A percentile compares a stretch with the other conserved stretches of the same genome.
phyloP scores from a whole-genome alignment of 768 basidiomycete species.

The Pleurotus tuoliensis region DNA sequence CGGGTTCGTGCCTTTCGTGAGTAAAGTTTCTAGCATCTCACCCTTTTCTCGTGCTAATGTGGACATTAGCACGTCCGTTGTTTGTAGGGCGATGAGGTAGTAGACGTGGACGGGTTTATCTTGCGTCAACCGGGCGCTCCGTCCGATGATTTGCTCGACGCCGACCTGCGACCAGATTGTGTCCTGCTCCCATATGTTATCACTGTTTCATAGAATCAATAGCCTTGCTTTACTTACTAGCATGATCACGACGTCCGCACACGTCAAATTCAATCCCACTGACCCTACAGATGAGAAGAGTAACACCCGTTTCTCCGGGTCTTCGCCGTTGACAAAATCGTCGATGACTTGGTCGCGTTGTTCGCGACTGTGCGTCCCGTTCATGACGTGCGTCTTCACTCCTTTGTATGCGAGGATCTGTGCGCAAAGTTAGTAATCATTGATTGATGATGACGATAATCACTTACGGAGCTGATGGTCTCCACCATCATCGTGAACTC shows the following conservation, averaged over 20 bases:
- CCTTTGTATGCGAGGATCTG: not conserved
- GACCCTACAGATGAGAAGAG: slow-evolving; percentile 8
- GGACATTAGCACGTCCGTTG: slow-evolving; percentile 8
- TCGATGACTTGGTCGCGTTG: not conserved
- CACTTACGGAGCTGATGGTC: too few relatives aligned
- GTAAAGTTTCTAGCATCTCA: slow-evolving; percentile 1
- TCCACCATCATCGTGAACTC: too few relatives aligned
- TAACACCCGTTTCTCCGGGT: not conserved
- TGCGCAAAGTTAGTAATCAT: too few relatives aligned
- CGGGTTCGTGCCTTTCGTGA: not conserved
- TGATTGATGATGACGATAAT: too few relatives aligned
- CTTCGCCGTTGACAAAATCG: not conserved
- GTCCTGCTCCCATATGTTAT: not conserved
- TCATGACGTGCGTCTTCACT: not conserved
- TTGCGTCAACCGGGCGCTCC: slow-evolving; percentile 5
- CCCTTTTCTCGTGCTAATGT: not conserved
- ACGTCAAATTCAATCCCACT: not conserved
- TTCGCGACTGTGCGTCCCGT: not conserved
- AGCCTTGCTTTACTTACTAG: not conserved
- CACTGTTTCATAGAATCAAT: too few relatives aligned
- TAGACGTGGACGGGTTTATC: slow-evolving; percentile 7
- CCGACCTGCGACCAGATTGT: slow-evolving; percentile 8
- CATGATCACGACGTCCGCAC: slow-evolving; percentile 6
- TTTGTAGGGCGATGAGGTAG: slow-evolving; percentile 4
- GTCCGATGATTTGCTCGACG: slow-evolving; percentile 5